phyloP scores from a whole-genome alignment of 2,329 filamentous ascomycete genomes.

The Ascochyta viciae-villosae region DNA sequence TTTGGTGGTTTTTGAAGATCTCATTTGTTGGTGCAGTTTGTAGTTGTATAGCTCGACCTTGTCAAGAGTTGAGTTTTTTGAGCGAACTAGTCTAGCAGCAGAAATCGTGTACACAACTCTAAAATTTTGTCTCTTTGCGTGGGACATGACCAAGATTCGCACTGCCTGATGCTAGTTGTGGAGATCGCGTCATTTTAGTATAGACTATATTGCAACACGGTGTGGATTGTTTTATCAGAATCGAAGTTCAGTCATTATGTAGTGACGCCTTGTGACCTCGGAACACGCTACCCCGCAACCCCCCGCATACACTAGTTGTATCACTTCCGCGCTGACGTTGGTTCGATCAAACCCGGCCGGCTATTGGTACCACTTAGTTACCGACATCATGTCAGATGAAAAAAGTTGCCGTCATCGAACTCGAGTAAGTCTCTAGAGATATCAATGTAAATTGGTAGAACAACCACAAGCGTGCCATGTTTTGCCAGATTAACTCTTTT shows the following conservation, averaged over 20 bases:
- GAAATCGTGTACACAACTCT: too few relatives aligned
- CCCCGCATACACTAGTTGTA: slow-evolving; percentile 1
- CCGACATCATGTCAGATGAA: background rate
- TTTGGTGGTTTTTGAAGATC: background rate
- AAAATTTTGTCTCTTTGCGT: too few relatives aligned
- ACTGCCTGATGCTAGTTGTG: too few relatives aligned
- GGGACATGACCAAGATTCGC: too few relatives aligned
- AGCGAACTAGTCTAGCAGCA: too few relatives aligned
- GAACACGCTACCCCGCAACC: slow-evolving; percentile 9
- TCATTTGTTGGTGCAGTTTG: background rate
- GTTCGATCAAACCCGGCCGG: background rate
- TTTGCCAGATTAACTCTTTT: background rate
- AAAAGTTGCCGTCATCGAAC: background rate
- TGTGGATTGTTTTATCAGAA: too few relatives aligned
- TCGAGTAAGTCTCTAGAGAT: background rate
- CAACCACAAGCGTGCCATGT: background rate
- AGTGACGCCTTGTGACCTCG: background rate
- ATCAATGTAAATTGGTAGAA: background rate
- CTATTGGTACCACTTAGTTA: too few relatives aligned
- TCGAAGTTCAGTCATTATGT: background rate
- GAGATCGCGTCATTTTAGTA: too few relatives aligned
- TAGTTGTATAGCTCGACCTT: background rate
- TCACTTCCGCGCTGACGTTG: background rate
- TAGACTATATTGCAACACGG: too few relatives aligned
- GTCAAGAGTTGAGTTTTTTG: too few relatives aligned